phyloP scores from a whole-genome alignment of 2,329 filamentous ascomycete genomes.

The Oidium heveae region DNA sequence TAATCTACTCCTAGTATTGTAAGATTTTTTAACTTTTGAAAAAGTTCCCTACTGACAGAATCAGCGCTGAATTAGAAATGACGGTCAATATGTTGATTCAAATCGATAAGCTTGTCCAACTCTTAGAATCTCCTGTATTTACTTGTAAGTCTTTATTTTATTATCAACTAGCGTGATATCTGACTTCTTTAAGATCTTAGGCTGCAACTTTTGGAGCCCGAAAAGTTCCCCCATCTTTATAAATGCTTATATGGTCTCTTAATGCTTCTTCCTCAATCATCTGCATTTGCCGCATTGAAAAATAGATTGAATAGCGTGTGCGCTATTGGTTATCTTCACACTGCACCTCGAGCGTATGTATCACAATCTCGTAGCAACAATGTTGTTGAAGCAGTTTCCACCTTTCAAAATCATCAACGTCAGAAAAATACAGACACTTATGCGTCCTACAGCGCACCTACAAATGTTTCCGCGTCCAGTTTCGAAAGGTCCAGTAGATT shows the following conservation, averaged over 20 bases:
- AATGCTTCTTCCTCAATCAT: constrained; percentile 96
- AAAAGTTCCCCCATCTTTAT: constrained; percentile 84
- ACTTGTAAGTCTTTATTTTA: constrained; percentile 41
- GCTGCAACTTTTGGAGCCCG: constrained; percentile 81
- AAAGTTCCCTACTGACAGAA: constrained; percentile 10
- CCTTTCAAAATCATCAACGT: constrained; percentile 7
- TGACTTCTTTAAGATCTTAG: constrained; percentile 42
- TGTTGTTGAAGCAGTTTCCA: constrained; percentile 13
- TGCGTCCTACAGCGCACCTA: constrained; percentile 18
- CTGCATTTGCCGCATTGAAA: constrained; percentile 86
- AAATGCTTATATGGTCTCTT: constrained; percentile 92
- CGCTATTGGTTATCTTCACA: constrained; percentile 85
- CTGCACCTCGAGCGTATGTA: constrained; percentile 53
- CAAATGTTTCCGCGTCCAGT: constrained; percentile 24
- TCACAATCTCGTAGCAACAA: constrained; percentile 14
- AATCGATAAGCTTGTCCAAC: constrained; percentile 91
- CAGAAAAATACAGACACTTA: constrained; percentile 13
- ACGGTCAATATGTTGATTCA: constrained; percentile 97
- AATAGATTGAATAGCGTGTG: constrained; percentile 93
- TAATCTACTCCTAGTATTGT: constrained; percentile 89
- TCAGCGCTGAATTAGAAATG: constrained; percentile 86
- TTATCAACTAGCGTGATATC: background rate
- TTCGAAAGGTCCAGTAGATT: constrained; percentile 56
- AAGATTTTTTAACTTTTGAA: constrained; percentile 3
- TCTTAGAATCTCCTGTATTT: constrained; percentile 91